Conservation (phyloP, 805 yeast species). For the Suhomyces sp. region DNA sequence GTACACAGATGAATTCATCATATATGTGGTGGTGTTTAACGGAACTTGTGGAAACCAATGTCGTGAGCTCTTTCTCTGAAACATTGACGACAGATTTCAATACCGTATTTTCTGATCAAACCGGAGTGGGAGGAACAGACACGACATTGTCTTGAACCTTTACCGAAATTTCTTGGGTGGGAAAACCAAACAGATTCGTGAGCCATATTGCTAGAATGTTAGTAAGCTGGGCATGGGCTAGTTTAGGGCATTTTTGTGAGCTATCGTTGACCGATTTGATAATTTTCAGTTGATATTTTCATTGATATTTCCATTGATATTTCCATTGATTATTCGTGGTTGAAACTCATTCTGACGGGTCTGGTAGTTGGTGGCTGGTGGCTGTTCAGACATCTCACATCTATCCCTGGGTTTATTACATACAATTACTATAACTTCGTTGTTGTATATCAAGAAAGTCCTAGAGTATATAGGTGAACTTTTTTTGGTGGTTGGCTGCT, state of each 20-base stretch:
- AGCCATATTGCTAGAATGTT: constrained; percentile 76
- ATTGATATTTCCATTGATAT: not conserved
- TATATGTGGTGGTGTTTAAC: constrained; percentile 50
- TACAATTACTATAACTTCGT: constrained; percentile 18
- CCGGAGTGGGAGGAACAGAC: constrained; percentile 98
- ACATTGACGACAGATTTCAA: constrained; percentile 99
- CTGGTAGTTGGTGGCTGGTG: not conserved
- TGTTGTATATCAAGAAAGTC: constrained; percentile 5
- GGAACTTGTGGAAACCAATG: constrained; percentile 98
- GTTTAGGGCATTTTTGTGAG: too few species aligned
- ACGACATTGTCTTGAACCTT: constrained; percentile 99
- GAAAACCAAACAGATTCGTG: constrained; percentile 99
- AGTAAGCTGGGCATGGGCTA: constrained; percentile 18
- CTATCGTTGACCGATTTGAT: too few species aligned
- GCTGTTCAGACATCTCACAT: not conserved
- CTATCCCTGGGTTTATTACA: constrained; percentile 6
- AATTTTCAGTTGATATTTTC: not conserved
- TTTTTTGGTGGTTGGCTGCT: not conserved
- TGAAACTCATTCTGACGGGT: not conserved
- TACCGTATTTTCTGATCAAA: constrained; percentile 99
- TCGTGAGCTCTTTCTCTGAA: constrained; percentile 99
- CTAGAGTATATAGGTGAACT: not conserved
- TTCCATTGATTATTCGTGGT: not conserved
- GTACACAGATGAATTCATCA: constrained; percentile 7
- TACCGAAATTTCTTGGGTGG: constrained; percentile 99